phyloP scores from a whole-genome alignment of 306 rosid species.

The Trifolium fragiferum region DNA sequence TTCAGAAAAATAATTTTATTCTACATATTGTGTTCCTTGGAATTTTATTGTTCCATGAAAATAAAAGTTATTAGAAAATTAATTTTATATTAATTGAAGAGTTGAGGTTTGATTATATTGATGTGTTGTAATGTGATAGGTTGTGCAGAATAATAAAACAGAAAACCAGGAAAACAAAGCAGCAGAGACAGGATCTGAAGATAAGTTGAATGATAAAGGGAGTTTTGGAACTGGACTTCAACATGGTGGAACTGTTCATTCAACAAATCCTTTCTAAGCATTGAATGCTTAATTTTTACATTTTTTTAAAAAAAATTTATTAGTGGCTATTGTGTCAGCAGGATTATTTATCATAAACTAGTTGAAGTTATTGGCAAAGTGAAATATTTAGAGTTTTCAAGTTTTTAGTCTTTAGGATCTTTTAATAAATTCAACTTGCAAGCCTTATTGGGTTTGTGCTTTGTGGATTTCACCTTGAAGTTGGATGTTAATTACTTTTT shows the following conservation, averaged over 20 bases:
- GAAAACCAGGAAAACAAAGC: constrained; percentile 52
- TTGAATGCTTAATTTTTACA: constrained; percentile 22
- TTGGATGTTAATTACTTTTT: constrained; percentile 27
- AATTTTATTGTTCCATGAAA: neutral
- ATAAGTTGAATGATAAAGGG: constrained; percentile 45
- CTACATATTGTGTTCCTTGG: neutral
- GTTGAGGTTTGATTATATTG: constrained; percentile 7
- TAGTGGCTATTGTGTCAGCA: constrained; percentile 24
- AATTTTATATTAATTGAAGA: neutral
- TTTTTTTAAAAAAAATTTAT: neutral
- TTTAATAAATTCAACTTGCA: constrained; percentile 34
- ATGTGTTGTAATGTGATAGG: constrained; percentile 44
- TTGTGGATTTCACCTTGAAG: constrained; percentile 29
- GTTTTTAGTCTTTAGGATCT: constrained; percentile 31
- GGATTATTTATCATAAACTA: constrained; percentile 13
- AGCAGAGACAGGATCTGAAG: constrained; percentile 47
- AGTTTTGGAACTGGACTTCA: constrained; percentile 42
- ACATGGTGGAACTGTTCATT: constrained; percentile 46
- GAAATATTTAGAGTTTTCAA: constrained; percentile 37
- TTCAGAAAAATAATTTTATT: neutral
- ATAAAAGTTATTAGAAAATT: neutral
- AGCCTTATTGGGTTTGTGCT: constrained; percentile 36
- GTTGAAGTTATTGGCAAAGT: constrained; percentile 39
- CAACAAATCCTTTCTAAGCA: constrained; percentile 32
- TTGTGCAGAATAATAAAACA: constrained; percentile 61